These are phyloP conservation scores for Xylaria intraflava DNA, from an alignment of 495 filamentous ascomycete genomes.

Conservation along the genomic window DNA sequence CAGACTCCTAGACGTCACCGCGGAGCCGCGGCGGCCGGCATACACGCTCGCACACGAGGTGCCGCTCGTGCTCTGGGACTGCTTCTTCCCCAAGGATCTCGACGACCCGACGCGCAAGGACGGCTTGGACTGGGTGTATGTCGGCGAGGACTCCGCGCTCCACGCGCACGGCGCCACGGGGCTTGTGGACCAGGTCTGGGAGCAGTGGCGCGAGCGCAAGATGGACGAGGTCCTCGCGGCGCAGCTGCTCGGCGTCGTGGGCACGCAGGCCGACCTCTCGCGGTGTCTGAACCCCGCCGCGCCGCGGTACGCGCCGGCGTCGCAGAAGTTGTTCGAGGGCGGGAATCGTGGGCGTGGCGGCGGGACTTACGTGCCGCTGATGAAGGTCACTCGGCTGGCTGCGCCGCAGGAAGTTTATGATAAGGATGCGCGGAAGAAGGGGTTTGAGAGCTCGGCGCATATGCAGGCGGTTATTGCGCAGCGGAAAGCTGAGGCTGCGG, in stretches of 20 bases:
- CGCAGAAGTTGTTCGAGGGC: slow-evolving; percentile 63
- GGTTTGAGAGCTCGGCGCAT: slow-evolving; percentile 42
- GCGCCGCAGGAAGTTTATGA: slow-evolving; percentile 67
- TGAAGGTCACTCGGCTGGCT: slow-evolving; percentile 58
- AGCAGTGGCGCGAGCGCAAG: slow-evolving; percentile 71
- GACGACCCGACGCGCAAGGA: slow-evolving; percentile 46
- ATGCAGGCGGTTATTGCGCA: slow-evolving; percentile 29
- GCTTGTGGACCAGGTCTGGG: slow-evolving; percentile 70
- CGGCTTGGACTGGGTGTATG: slow-evolving; percentile 72
- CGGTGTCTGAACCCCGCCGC: slow-evolving; percentile 10
- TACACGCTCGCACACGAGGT: slow-evolving; percentile 88
- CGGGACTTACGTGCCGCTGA: slow-evolving; percentile 65
- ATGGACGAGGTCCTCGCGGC: slow-evolving; percentile 80
- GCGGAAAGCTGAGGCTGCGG: slow-evolving; percentile 18
- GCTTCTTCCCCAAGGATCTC: slow-evolving; percentile 64
- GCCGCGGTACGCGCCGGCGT: slow-evolving; percentile 14
- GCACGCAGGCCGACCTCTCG: slow-evolving; percentile 42
- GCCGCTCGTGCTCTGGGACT: slow-evolving; percentile 92
- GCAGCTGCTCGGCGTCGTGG: slow-evolving; percentile 56
- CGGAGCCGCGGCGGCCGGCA: slow-evolving; percentile 63
- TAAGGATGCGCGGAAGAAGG: slow-evolving; percentile 66
- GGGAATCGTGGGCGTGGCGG: slow-evolving; percentile 50
- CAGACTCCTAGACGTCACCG: slow-evolving; percentile 62
- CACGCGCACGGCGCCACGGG: slow-evolving; percentile 54
- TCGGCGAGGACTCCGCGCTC: slow-evolving; percentile 50